Base-by-base conservation (phyloP, 192 early-diverging fungal genomes). In the Dissophora ornata region DNA sequence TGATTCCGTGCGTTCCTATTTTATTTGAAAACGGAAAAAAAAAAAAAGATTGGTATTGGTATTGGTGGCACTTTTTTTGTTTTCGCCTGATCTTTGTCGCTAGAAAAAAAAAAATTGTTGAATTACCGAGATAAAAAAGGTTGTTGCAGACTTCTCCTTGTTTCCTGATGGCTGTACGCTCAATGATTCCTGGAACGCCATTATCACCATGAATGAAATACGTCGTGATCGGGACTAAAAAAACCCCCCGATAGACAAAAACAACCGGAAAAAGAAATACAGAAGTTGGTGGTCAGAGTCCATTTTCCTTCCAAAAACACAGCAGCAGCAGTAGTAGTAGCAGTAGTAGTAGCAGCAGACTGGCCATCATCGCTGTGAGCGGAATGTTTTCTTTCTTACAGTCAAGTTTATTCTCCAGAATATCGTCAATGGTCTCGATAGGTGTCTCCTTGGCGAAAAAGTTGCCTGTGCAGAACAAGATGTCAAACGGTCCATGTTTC, bases 401-500 rank as follows among this genome's bases (percentile, higher is more conserved):
- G 44, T 75, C 82, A 19, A 85, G 79, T 33, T 86, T 85, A 33
- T 84, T 77, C 46, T 81, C 80, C 38, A 91, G 64, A n/a, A 94
- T 61, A 4, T 82, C 71, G 15, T 83, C 78, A 15, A 88, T 61
- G 16, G 81, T 71, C 32, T 84, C 86, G 18, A 82, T 73, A 18
- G 80, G 60, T 1, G 77, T 82, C 19, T 85, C 74, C 6, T 71
- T 64, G 15, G 78, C 82, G 80, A 96, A 95, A 34, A 97, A 90
- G 80, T 95, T 92, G 18, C 96, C 96, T 0, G 86, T 83, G 36
- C 92, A 89, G 7, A 97, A 82, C 24, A 94, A 73, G 25, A 95
- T 64, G 30, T 94, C 92, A 67, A 97, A 97, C 8, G 96, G 96
- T 0, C 95, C 95, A 62, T 93, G 85, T 71, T 95, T 96, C 8